These are phyloP conservation scores for Sugiyamaella smithiae DNA, from an alignment of 805 yeast species.

Conservation along the genomic window DNA sequence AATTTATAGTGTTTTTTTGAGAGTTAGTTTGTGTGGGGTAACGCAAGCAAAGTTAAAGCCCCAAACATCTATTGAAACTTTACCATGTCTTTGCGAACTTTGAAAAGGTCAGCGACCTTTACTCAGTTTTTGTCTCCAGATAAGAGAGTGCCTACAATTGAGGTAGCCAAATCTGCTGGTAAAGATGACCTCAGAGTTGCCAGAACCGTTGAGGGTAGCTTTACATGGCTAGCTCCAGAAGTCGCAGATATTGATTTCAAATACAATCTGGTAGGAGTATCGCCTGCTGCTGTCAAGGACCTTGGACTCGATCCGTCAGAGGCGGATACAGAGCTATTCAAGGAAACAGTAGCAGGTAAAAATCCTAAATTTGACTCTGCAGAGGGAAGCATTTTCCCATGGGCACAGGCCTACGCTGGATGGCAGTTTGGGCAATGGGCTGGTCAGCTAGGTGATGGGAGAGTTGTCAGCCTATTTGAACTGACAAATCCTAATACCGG, in stretches of 20 bases:
- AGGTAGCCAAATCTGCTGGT: slow-evolving; percentile 31
- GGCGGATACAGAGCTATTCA: slow-evolving; percentile 44
- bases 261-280: slow-evolving; percentile 50
- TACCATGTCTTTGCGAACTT: slow-evolving; percentile 3
- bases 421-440: slow-evolving; percentile 96
- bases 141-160: slow-evolving; percentile 38
- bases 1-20: no score
- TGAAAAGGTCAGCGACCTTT: slow-evolving; percentile 31
- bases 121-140: slow-evolving; percentile 39
- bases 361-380: slow-evolving; percentile 37
- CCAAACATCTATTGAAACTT: no score
- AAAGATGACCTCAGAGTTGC: slow-evolving; percentile 47
- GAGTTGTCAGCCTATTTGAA: slow-evolving; percentile 82
- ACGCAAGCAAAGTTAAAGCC: no score
- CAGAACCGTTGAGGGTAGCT: slow-evolving; percentile 60
- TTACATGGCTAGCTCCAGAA: slow-evolving; percentile 69
- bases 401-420: slow-evolving; percentile 91
- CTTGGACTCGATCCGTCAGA: slow-evolving; percentile 51
- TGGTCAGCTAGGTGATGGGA: slow-evolving; percentile 95
- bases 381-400: slow-evolving; percentile 58
- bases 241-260: slow-evolving; percentile 31
- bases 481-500: slow-evolving; percentile 46
- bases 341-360: slow-evolving; percentile 61
- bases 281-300: slow-evolving; percentile 58
- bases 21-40: no score